Evolutionary conservation across 2,329 filamentous ascomycete species (phyloP).

Genomic region (Colletotrichum trifolii): DNA sequence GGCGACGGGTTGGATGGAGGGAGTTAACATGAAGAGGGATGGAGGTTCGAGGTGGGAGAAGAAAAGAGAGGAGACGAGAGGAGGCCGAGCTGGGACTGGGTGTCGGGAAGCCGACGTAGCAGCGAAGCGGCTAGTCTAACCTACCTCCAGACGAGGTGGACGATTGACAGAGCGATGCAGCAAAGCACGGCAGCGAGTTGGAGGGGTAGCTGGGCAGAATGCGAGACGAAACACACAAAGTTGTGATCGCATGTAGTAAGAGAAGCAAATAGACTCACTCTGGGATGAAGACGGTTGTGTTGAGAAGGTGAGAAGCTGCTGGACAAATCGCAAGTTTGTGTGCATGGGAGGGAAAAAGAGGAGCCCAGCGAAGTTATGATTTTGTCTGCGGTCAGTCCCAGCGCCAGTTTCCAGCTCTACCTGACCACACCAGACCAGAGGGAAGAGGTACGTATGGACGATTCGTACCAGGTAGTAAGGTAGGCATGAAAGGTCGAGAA

Average conservation of each 20-base stretch:
- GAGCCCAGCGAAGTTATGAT: constrained; percentile 53
- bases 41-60: constrained; percentile 12
- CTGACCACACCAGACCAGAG: constrained; percentile 4
- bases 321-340: constrained; percentile 50
- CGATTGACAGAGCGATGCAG: constrained; percentile 21
- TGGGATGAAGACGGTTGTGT: constrained; percentile 44
- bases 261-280: constrained; percentile 51
- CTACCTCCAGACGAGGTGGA: constrained; percentile 25
- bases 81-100: constrained; percentile 25
- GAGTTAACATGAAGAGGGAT: constrained; percentile 13
- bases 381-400: constrained; percentile 48
- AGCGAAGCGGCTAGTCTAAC: constrained; percentile 23
- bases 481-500: too few species aligned
- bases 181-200: constrained; percentile 8
- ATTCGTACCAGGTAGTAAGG: too few species aligned
- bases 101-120: constrained; percentile 26
- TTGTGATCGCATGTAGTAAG: constrained; percentile 50
- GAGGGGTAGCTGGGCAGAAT: constrained; percentile 5
- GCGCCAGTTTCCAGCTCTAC: constrained; percentile 3
- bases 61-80: constrained; percentile 34
- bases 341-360: constrained; percentile 56
- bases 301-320: constrained; percentile 48
- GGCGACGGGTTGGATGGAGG: not conserved
- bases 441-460: not conserved
- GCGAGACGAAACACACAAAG: constrained; percentile 40